Percentiles rank a stretch among this genome's conserved stretches.
These are phyloP conservation scores for Tephrocybe sp. DNA, from an alignment of 768 basidiomycete species.

Conservation along the genomic window DNA sequence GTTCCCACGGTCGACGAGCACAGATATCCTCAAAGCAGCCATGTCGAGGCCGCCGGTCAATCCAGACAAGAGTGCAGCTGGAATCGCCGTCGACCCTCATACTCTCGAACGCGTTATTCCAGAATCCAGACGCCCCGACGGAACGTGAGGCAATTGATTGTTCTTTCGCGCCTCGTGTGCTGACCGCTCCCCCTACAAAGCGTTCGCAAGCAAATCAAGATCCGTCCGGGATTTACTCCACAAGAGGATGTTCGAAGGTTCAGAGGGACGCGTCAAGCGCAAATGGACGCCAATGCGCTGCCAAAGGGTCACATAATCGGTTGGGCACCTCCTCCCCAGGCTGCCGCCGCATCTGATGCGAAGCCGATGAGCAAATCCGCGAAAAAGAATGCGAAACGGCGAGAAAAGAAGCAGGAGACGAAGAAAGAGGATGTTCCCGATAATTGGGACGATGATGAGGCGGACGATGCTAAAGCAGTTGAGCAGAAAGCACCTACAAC, in stretches of 20 bases:
- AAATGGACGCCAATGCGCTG: slow-evolving; percentile 59
- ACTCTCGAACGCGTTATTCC: slow-evolving; percentile 89
- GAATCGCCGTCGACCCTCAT: slow-evolving; percentile 82
- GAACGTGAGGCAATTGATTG: slow-evolving; percentile 57
- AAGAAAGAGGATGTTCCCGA: slow-evolving; percentile 58
- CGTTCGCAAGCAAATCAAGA: slow-evolving; percentile 82
- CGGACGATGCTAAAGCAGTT: slow-evolving; percentile 24
- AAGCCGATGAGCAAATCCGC: slow-evolving; percentile 74
- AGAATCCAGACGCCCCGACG: slow-evolving; percentile 77
- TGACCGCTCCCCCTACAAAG: slow-evolving; percentile 39
- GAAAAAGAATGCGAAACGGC: slow-evolving; percentile 77
- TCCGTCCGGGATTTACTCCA: slow-evolving; percentile 91
- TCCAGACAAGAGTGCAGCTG: slow-evolving; percentile 67
- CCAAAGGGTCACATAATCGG: slow-evolving; percentile 84
- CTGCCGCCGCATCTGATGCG: slow-evolving; percentile 32
- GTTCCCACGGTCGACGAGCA: slow-evolving; percentile 18
- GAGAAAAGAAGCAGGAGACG: slow-evolving; percentile 63
- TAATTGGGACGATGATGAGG: slow-evolving; percentile 77
- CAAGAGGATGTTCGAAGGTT: slow-evolving; percentile 92
- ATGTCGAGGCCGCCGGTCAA: slow-evolving; percentile 80
- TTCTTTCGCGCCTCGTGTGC: slow-evolving; percentile 11
- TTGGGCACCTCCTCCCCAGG: slow-evolving; percentile 63
- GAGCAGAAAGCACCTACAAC: background rate
- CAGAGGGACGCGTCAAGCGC: slow-evolving; percentile 71
- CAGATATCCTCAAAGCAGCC: slow-evolving; percentile 14